Evolutionary conservation across 2,329 filamentous ascomycete genomes (phyloP), one percentile per base, ranked within the genome.

Genomic region (Colletotrichum sojae): DNA sequence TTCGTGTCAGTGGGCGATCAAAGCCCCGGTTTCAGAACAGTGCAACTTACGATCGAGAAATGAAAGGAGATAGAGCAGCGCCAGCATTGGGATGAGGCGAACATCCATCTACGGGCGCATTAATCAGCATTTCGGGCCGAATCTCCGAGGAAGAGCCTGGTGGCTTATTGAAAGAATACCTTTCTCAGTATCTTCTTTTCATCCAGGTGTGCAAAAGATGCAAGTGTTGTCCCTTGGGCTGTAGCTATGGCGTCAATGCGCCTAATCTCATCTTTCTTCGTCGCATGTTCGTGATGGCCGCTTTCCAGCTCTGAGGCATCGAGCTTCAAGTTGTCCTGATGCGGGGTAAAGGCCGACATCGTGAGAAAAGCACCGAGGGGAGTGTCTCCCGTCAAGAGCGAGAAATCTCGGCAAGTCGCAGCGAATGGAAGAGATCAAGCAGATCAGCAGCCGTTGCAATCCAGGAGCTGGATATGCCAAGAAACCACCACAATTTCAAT

Each of bases 1-100:
- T 22, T n/a, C 2, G 6, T 36, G 25, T 62, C 18, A 65, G 58
- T 63, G 36, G 6, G 5, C 12, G 27, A 5, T 1, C 9, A 8
- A 10, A 36, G 4, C 9, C 5, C 25, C 4, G 1, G 6, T 9
- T 8, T 2, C 1, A 22, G 22, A n/a, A 40, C 13, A 0, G 18
- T 5, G 5, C 4, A 2, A 75, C 80, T 74, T 72, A 82, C 85
- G 84, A 75, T 93, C 91, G 25, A 93, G 84, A 75, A 91, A 93
- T 27, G 89, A 91, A 1, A 93, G 83, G 0, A 93, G 82, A 73
- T 93, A 93, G 1, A 93, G 83, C 27, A 88, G 56, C 10, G 92
- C 84, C 86, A 96, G 75, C 91, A 86, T 85, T 0, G 89, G 89
- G 15, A 88, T 85, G 22, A 88, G 74, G 3, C 82, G 84, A 22